phyloP scores from a whole-genome alignment of 2,329 filamentous ascomycete genomes.

The Huntiella abstrusa region DNA sequence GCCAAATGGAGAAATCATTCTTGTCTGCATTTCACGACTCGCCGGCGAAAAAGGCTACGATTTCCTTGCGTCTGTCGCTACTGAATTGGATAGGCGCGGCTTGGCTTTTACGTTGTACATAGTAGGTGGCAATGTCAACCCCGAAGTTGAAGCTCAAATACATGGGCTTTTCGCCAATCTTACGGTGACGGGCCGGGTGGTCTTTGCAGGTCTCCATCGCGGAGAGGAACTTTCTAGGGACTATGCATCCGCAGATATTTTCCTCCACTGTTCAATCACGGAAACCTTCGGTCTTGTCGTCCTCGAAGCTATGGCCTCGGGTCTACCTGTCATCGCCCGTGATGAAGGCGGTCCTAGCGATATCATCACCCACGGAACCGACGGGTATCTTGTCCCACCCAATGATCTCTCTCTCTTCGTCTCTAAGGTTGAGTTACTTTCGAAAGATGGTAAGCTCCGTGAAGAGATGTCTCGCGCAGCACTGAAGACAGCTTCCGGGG shows the following conservation, averaged over 20 bases:
- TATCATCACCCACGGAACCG: conserved; percentile 39
- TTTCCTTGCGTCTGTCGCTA: conserved; percentile 39
- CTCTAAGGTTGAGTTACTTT: conserved; percentile 29
- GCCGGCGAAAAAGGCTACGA: conserved; percentile 55
- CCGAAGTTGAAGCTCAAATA: conserved; percentile 41
- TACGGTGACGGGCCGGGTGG: conserved; percentile 29
- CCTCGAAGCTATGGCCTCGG: conserved; percentile 51
- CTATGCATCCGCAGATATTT: conserved; percentile 50
- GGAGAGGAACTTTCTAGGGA: conserved; percentile 43
- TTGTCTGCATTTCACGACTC: conserved; percentile 47
- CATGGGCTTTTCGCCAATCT: conserved; percentile 38
- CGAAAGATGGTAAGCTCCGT: conserved; percentile 25
- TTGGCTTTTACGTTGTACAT: conserved; percentile 45
- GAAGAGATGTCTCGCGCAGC: conserved; percentile 27
- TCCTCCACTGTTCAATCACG: conserved; percentile 51
- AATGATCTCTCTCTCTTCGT: conserved; percentile 41
- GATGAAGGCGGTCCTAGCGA: conserved; percentile 53
- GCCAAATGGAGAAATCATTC: conserved; percentile 42
- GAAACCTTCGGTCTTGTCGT: conserved; percentile 57
- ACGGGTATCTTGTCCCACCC: conserved; percentile 42
- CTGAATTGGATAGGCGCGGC: conserved; percentile 32
- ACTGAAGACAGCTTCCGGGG: conserved; percentile 38
- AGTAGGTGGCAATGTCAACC: conserved; percentile 49
- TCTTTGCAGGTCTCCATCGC: conserved; percentile 48
- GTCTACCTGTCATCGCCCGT: conserved; percentile 48